Evolutionary conservation across 2,329 filamentous ascomycete genomes (phyloP).

Genomic region (Nemania sp.): DNA sequence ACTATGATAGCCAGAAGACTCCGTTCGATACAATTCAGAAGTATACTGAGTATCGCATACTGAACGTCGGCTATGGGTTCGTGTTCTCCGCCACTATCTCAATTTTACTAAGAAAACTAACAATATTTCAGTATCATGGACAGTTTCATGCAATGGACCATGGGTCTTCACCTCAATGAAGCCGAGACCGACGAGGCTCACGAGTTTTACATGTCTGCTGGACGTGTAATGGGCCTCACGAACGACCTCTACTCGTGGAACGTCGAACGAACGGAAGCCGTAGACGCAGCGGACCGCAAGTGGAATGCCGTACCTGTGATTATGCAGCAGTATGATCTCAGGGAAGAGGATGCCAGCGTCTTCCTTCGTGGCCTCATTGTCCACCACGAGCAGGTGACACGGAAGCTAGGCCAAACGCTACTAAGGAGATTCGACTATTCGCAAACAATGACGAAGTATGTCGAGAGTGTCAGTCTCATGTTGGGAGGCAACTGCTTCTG

Average conservation of each 20-base stretch:
- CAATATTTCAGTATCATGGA: conserved; percentile 25
- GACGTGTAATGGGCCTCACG: conserved; percentile 29
- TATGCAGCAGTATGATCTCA: conserved; percentile 28
- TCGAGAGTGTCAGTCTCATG: conserved; percentile 28
- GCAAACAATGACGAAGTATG: conserved; percentile 24
- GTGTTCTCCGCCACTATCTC: not conserved
- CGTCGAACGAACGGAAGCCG: conserved; percentile 25
- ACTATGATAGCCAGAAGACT: conserved; percentile 29
- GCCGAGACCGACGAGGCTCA: conserved; percentile 26
- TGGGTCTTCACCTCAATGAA: conserved; percentile 27
- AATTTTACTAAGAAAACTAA: not conserved
- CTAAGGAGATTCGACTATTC: conserved; percentile 23
- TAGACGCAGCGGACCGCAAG: conserved; percentile 25
- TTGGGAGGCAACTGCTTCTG: conserved; percentile 30
- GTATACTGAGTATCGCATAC: conserved; percentile 29
- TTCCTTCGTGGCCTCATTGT: conserved; percentile 27
- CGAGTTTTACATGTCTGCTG: conserved; percentile 28
- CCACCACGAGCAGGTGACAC: conserved; percentile 26
- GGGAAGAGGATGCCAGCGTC: conserved; percentile 23
- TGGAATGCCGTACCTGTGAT: conserved; percentile 31
- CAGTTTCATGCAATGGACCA: conserved; percentile 31
- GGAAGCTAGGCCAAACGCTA: conserved; percentile 22
- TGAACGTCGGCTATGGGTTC: conserved; percentile 29
- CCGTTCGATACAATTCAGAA: conserved; percentile 28
- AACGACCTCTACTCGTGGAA: conserved; percentile 32